Conservation (phyloP, 495 filamentous ascomycete species). For the Penicillium roqueforti region DNA sequence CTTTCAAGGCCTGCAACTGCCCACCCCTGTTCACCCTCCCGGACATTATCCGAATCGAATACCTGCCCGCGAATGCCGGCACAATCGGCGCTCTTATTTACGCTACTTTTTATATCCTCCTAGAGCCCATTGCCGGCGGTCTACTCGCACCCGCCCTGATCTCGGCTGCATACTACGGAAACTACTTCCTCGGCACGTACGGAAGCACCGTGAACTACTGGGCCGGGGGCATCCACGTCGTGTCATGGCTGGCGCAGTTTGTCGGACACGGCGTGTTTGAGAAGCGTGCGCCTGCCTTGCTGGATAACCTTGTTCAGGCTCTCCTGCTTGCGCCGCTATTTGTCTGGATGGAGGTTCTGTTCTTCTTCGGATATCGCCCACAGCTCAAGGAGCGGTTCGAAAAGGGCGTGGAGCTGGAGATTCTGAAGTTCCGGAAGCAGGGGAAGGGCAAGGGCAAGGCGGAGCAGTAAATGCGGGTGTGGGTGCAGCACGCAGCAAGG, state of each 20-base stretch:
- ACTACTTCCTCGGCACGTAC: constrained; percentile 67
- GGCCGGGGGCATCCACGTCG: constrained; percentile 61
- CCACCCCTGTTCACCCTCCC: constrained; percentile 70
- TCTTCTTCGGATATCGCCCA: constrained; percentile 83
- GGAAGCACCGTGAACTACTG: constrained; percentile 64
- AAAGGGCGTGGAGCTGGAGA: constrained; percentile 65
- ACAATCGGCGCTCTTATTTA: constrained; percentile 71
- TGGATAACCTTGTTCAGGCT: constrained; percentile 90
- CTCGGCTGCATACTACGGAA: constrained; percentile 64
- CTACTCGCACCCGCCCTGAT: constrained; percentile 69
- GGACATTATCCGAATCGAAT: constrained; percentile 60
- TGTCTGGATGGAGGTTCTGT: constrained; percentile 93
- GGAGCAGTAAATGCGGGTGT: not conserved
- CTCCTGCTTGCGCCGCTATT: constrained; percentile 96
- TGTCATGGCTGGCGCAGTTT: constrained; percentile 86
- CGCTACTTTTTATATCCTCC: constrained; percentile 76
- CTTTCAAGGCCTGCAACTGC: constrained; percentile 65
- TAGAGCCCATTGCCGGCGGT: constrained; percentile 87
- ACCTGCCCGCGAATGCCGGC: constrained; percentile 77
- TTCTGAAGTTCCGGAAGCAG: constrained; percentile 38
- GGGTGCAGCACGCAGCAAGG: constrained; percentile 1
- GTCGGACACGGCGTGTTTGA: constrained; percentile 89
- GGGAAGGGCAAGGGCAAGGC: constrained; percentile 25
- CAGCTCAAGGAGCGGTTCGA: constrained; percentile 78
- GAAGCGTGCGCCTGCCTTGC: constrained; percentile 76